Evolutionary conservation across 148 eudicot genomes (phyloP), one percentile per base, ranked within the genome.

Genomic region (Hydrangea macrophylla): DNA sequence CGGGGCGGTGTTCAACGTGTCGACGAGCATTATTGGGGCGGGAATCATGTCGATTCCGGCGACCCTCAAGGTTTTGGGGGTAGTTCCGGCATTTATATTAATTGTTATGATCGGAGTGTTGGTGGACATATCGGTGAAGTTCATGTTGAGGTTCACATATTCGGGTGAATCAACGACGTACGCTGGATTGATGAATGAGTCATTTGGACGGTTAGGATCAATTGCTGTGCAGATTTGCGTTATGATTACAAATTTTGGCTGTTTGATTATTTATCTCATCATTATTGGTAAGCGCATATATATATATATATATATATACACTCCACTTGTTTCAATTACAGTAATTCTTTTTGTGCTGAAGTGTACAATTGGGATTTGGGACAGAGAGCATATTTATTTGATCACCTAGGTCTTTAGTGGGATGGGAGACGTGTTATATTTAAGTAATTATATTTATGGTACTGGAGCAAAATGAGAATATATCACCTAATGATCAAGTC

Each of bases 21-120:
- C 98, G 1, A 93, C 98, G 40, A 86, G 90, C 80, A 93, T 88
- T 20, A 82, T 93, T 0, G 98, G 98, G 0, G 97, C 96, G 0
- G 98, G 98, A 62, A 90, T 93, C 40, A 93, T 93, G 98, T 93
- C 97, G 0, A 83, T 93, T 15, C 98, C 98, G 20, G 98, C 95
- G 13, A 93, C 98, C 6, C 75, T 93, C 6, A 93, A 88, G 83
- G 96, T 93, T 11, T 61, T 93, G 0, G 98, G 97, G 5, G 90
- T 93, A 0, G 64, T 80, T 20, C 98, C 97, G 12, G 98, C 98
- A 1, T 76, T 88, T 12, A 8, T 78, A 1, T 44, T 85, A 58
- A 85, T 93, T 6, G 78, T 78, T 2, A 28, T 82, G 55, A 84
- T 93, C 25, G 98, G 89, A 5, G 10, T 86, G 0, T 51, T 93